A percentile compares a stretch with the other conserved stretches of the same genome.
phyloP scores from a whole-genome alignment of 768 basidiomycete genomes.

The Clavaria fumosa region DNA sequence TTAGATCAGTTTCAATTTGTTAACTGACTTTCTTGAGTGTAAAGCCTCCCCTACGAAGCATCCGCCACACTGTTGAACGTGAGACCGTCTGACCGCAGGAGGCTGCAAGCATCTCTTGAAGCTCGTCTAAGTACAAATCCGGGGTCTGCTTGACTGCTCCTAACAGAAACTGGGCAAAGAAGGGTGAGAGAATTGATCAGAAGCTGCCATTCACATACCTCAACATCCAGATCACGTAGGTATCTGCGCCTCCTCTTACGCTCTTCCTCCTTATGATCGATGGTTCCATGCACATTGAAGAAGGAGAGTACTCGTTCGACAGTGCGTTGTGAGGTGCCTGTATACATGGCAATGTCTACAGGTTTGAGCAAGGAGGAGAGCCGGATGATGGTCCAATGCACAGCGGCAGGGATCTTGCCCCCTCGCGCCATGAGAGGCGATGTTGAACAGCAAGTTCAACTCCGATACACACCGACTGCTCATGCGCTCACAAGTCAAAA shows the following conservation, averaged over 20 bases:
- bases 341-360: background rate
- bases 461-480: too few species aligned
- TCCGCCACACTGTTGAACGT: conserved; percentile 9
- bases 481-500: too few species aligned
- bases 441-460: too few species aligned
- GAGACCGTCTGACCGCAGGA: conserved; percentile 6
- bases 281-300: background rate
- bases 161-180: background rate
- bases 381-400: background rate
- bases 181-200: background rate
- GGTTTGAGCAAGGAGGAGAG: background rate
- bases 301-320: background rate
- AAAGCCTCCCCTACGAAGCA: conserved; percentile 9
- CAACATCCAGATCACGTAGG: background rate
- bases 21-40: conserved; percentile 12
- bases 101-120: conserved; percentile 7
- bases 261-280: background rate
- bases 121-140: conserved; percentile 7
- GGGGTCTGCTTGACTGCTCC: background rate
- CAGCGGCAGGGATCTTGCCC: background rate
- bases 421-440: too few species aligned
- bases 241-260: background rate
- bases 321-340: background rate
- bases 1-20: background rate
- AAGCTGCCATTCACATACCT: background rate